Evolutionary conservation across 1,284 basidiomycete species (phyloP).

Genomic region (Papiliotrema terrestris): DNA sequence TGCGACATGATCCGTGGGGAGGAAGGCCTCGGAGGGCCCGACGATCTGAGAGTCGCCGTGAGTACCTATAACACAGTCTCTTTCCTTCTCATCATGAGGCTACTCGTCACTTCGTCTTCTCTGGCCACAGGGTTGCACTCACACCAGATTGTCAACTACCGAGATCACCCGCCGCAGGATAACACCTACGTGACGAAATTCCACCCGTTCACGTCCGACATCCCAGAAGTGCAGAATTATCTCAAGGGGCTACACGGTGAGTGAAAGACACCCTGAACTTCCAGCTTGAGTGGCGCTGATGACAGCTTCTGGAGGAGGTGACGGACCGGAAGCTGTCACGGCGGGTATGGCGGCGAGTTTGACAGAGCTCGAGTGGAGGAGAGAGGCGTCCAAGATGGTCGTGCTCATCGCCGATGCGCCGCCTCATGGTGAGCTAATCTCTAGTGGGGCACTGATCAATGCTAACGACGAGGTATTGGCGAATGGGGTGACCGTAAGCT

Average conservation of each 20-base stretch:
- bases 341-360: conserved; percentile 84
- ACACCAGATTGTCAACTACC: conserved; percentile 64
- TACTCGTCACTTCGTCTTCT: no score
- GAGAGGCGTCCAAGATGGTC: conserved; percentile 86
- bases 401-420: conserved; percentile 96
- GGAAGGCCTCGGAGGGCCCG: conserved; percentile 76
- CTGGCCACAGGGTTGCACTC: neutral
- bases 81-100: neutral
- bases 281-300: conserved; percentile 1
- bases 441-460: conserved; percentile 19
- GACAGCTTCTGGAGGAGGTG: conserved; percentile 88
- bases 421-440: conserved; percentile 63
- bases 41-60: conserved; percentile 86
- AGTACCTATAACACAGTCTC: conserved; percentile 12
- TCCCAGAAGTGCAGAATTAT: conserved; percentile 78
- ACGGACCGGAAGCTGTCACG: conserved; percentile 97
- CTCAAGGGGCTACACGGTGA: conserved; percentile 56
- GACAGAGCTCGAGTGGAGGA: conserved; percentile 82
- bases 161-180: conserved; percentile 94
- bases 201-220: conserved; percentile 91
- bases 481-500: conserved; percentile 45
- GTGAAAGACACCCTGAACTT: conserved; percentile 1
- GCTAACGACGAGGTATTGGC: conserved; percentile 38
- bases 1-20: conserved; percentile 95
- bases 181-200: conserved; percentile 89